Base-by-base conservation (phyloP, 1,284 basidiomycete genomes). In the Cryptococcus deneoformans region DNA sequence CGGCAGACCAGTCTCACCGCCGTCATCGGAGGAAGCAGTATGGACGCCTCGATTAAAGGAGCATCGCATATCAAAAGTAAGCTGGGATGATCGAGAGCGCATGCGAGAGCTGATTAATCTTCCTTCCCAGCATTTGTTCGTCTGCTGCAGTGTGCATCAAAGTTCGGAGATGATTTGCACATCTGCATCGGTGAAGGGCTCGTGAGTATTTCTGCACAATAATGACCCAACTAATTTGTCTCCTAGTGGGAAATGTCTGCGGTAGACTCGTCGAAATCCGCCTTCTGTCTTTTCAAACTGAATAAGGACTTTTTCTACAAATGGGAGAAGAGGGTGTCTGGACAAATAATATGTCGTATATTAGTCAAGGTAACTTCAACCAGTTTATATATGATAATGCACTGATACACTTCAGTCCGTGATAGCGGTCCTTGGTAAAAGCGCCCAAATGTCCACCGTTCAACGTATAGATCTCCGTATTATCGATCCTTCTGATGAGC, bases 161-260 rank as follows among this genome's bases (percentile, higher is more conserved):
- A 68, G 40, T 78, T 72, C 51, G 76, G 77, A 3, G 77, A 78
- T 48, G 77, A 78, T 43, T 66, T 78, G 37, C 64, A 71, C 54
- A 73, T 78, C 20, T 68, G 73, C 50, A 74, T 72, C 5, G 68
- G 66, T 34, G 57, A 63, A 36, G 67, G 67, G 12, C 50, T 57
- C 11, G 77, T 78, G 47, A 60, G 66, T 57, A 16, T 8, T 5
- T 20, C 12, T 29, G 46, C 10, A 24, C 5, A 50, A 54, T 36
- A 20, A 0, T 46, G 48, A 56, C 36, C 10, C 46, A 36, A 11
- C 48, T 44, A 11, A 50, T 35, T 16, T 35, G 24, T 20, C 11
- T 9, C 34, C 24, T 48, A 75, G 73, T 76, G 73, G 73, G 74
- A 76, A 46, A 52, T 76, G 7, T 65, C 73, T 3, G 72, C 73